A percentile compares a stretch with the other conserved stretches of the same genome.
Conservation (phyloP, 1,284 basidiomycete genomes). For the Ganoderma lucidum region DNA sequence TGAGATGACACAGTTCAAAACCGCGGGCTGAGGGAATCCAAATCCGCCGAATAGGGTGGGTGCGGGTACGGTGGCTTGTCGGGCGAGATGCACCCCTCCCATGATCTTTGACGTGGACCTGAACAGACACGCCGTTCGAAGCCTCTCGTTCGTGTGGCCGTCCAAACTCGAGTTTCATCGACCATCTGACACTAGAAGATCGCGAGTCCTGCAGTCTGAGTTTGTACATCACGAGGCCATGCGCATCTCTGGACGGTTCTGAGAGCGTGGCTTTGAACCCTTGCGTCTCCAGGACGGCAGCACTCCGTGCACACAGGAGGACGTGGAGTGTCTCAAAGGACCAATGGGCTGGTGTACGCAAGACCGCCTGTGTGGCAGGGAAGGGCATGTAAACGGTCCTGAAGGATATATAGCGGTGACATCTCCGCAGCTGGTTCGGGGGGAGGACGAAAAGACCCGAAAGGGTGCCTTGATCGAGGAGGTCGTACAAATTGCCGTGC, state of each 20-base stretch:
- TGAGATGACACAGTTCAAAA: neutral
- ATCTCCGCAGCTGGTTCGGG: neutral
- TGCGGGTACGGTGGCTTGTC: neutral
- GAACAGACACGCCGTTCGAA: neutral
- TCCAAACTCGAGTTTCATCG: conserved; percentile 1
- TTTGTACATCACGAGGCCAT: conserved; percentile 1
- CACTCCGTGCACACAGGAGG: neutral
- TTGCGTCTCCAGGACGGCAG: neutral
- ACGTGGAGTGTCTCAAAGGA: neutral
- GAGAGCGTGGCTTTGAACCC: neutral
- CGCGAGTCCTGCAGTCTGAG: neutral
- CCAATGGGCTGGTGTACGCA: neutral
- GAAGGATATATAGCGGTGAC: neutral
- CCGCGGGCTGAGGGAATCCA: neutral
- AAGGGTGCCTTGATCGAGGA: neutral
- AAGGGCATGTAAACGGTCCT: neutral
- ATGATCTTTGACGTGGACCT: neutral
- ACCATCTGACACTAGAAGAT: neutral
- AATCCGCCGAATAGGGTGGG: neutral
- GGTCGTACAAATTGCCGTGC: neutral
- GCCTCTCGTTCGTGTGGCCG: neutral
- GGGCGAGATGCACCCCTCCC: neutral
- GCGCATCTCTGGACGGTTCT: neutral
- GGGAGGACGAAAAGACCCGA: neutral
- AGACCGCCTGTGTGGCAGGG: neutral